phyloP scores from a whole-genome alignment of 2,329 filamentous ascomycete genomes.

The Pestalotiopsis sp. region DNA sequence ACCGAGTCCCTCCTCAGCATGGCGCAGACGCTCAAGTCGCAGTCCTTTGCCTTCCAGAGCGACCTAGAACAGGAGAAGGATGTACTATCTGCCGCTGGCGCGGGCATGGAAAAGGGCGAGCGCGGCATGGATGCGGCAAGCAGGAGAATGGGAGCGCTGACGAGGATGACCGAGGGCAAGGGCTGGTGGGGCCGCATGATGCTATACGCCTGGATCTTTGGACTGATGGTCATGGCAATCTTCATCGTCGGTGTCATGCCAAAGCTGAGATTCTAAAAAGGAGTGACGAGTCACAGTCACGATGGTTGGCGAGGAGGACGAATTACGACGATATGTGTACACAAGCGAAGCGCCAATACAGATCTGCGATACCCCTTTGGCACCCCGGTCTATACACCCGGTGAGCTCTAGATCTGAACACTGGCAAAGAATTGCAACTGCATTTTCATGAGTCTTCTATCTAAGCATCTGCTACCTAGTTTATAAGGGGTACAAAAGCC shows the following conservation, averaged over 20 bases:
- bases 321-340: slow-evolving; percentile 8
- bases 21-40: slow-evolving; percentile 76
- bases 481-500: neutral
- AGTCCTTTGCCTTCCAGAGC: slow-evolving; percentile 70
- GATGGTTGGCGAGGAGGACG: neutral
- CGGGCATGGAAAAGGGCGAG: slow-evolving; percentile 78
- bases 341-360: slow-evolving; percentile 4
- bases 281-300: neutral
- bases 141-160: slow-evolving; percentile 75
- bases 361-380: neutral
- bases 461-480: neutral
- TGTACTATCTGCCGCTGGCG: slow-evolving; percentile 69
- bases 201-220: slow-evolving; percentile 83
- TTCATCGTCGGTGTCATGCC: slow-evolving; percentile 84
- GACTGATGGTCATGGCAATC: slow-evolving; percentile 76
- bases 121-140: slow-evolving; percentile 76
- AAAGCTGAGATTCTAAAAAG: slow-evolving; percentile 76
- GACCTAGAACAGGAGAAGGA: slow-evolving; percentile 74
- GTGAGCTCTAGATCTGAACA: neutral
- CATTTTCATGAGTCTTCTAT: neutral
- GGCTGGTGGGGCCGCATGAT: slow-evolving; percentile 85
- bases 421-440: neutral
- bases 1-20: slow-evolving; percentile 81
- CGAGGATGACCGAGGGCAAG: slow-evolving; percentile 82
- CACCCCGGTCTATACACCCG: neutral